phyloP scores from a whole-genome alignment of 345 rosid species.

The Citrus trifoliata region DNA sequence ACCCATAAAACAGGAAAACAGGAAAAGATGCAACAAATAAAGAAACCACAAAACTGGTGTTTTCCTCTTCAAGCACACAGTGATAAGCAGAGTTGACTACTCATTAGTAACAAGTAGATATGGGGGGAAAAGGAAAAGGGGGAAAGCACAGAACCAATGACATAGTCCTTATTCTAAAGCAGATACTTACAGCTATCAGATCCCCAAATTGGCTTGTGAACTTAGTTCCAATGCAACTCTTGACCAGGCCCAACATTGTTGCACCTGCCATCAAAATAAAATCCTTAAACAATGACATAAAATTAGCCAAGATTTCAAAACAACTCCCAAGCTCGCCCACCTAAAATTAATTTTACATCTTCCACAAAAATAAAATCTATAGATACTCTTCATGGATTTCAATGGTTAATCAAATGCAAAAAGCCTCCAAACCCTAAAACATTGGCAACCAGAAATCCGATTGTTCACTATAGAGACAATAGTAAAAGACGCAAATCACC shows the following conservation, averaged over 20 bases:
- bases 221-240: conserved; percentile 95
- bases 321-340: background rate
- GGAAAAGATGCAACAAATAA: background rate
- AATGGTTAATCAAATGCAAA: background rate
- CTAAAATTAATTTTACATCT: background rate
- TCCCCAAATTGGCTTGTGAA: conserved; percentile 96
- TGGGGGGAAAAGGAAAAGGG: background rate
- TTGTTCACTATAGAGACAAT: background rate
- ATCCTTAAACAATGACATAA: background rate
- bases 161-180: background rate
- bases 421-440: background rate
- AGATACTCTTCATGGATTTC: background rate
- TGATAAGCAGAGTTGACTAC: background rate
- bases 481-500: background rate
- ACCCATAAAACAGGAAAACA: background rate
- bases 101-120: background rate
- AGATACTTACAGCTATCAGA: conserved; percentile 79
- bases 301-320: background rate
- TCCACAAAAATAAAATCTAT: background rate
- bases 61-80: background rate
- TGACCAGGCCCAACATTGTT: conserved; percentile 67
- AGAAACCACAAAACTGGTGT: background rate
- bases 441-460: background rate
- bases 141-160: background rate
- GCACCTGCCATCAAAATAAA: conserved; percentile 42